Percentiles rank a stretch among this genome's conserved stretches.
phyloP scores from a whole-genome alignment of 2,329 filamentous ascomycete species.

The Trichoderma arundinaceum region DNA sequence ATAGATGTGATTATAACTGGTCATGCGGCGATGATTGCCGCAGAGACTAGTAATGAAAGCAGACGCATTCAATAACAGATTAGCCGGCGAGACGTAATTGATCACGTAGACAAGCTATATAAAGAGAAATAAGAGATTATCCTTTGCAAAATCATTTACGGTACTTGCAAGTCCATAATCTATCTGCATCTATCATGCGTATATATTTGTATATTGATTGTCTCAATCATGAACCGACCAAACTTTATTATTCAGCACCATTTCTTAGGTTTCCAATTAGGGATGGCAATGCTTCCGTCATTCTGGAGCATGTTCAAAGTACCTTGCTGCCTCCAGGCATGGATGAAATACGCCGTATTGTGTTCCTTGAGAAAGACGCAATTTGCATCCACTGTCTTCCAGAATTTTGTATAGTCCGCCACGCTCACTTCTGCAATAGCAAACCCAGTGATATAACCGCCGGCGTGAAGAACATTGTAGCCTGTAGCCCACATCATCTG shows the following conservation, averaged over 20 bases:
- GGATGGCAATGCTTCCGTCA: conserved; percentile 32
- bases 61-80: too few species aligned
- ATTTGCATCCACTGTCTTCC: conserved; percentile 33
- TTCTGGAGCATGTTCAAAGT: conserved; percentile 33
- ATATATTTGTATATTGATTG: too few species aligned
- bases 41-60: too few species aligned
- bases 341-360: conserved; percentile 33
- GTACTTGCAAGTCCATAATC: too few species aligned
- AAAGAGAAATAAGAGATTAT: too few species aligned
- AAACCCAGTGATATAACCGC: conserved; percentile 16
- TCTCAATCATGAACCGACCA: too few species aligned
- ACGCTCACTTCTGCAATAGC: conserved; percentile 30
- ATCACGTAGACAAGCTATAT: too few species aligned
- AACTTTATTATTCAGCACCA: conserved; percentile 21
- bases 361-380: conserved; percentile 33
- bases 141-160: too few species aligned
- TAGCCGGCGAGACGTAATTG: too few species aligned
- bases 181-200: too few species aligned
- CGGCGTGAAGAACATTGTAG: conserved; percentile 28
- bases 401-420: conserved; percentile 32
- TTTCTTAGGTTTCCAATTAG: conserved; percentile 31
- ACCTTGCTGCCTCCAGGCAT: conserved; percentile 33
- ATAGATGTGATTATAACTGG: too few species aligned
- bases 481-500: conserved; percentile 34
- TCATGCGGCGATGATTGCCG: too few species aligned